Evolutionary conservation across 768 basidiomycete species (phyloP).

Genomic region (Tricholoma furcatifolium): DNA sequence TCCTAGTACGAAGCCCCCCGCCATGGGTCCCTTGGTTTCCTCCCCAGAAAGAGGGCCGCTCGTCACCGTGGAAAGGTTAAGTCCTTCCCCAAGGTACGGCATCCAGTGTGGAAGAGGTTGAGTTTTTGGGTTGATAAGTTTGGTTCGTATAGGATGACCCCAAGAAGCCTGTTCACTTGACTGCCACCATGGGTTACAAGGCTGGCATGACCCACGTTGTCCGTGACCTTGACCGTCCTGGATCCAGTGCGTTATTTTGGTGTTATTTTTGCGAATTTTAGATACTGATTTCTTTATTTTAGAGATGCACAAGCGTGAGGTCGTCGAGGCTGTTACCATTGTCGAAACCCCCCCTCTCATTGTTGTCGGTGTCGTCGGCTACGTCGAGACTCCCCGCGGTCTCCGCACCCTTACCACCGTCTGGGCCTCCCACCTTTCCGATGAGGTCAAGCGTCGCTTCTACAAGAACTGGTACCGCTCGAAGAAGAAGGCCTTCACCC

Average conservation of each 20-base stretch:
- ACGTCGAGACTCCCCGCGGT: conserved; percentile 99
- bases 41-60: conserved; percentile 94
- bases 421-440: conserved; percentile 97
- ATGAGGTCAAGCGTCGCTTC: conserved; percentile 98
- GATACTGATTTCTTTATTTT: background rate
- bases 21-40: conserved; percentile 96
- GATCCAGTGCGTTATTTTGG: conserved; percentile 82
- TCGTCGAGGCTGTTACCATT: conserved; percentile 96
- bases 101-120: background rate
- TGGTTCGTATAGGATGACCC: conserved; percentile 80
- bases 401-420: conserved; percentile 98
- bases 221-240: conserved; percentile 98
- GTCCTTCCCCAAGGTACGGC: conserved; percentile 93
- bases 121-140: background rate
- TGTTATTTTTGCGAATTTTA: background rate
- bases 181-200: conserved; percentile 99
- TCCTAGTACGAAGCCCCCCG: conserved; percentile 95
- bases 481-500: conserved; percentile 99
- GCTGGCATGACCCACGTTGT: conserved; percentile 99
- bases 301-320: conserved; percentile 99
- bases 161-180: conserved; percentile 98
- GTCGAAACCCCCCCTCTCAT: conserved; percentile 97
- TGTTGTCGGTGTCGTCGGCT: conserved; percentile 96
- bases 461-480: conserved; percentile 99
- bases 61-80: conserved; percentile 99